A percentile compares a stretch with the other conserved stretches of the same genome.
Conservation (phyloP, 148 eudicot species). For the Polygonum aviculare region DNA sequence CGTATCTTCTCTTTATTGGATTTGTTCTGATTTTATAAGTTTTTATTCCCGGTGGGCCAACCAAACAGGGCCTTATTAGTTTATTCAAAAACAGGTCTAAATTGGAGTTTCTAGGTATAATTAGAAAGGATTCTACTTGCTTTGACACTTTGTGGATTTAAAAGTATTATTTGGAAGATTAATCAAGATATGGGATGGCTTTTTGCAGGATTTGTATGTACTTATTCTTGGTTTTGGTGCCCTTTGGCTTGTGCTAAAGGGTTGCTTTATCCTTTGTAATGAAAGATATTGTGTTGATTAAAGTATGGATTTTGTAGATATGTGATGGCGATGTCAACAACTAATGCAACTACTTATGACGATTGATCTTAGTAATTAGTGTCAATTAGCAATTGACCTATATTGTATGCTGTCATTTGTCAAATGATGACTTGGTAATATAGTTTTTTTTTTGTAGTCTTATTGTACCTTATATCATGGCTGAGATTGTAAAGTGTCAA, state of each 20-base stretch:
- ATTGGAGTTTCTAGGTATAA: background rate
- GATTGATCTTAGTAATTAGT: background rate
- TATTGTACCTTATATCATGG: background rate
- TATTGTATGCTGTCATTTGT: background rate
- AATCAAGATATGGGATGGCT: background rate
- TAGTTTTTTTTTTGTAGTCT: background rate
- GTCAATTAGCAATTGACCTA: slow-evolving; percentile 4
- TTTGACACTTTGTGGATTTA: background rate
- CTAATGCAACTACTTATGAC: slow-evolving; percentile 7
- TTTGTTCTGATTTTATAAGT: background rate
- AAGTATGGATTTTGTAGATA: background rate
- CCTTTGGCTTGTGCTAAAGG: background rate
- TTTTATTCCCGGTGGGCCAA: background rate
- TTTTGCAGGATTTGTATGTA: slow-evolving; percentile 1
- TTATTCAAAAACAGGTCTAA: background rate
- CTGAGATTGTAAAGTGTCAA: background rate
- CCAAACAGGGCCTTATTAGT: slow-evolving; percentile 3
- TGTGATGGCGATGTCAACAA: background rate
- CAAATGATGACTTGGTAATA: background rate
- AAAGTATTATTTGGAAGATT: background rate
- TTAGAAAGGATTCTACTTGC: background rate
- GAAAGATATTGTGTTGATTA: background rate
- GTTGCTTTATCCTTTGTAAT: slow-evolving; percentile 4
- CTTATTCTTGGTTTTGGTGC: background rate
- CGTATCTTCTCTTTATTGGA: slow-evolving; percentile 10